phyloP scores from a whole-genome alignment of 2,329 filamentous ascomycete genomes.

The Dothidotthia symphoricarpi region DNA sequence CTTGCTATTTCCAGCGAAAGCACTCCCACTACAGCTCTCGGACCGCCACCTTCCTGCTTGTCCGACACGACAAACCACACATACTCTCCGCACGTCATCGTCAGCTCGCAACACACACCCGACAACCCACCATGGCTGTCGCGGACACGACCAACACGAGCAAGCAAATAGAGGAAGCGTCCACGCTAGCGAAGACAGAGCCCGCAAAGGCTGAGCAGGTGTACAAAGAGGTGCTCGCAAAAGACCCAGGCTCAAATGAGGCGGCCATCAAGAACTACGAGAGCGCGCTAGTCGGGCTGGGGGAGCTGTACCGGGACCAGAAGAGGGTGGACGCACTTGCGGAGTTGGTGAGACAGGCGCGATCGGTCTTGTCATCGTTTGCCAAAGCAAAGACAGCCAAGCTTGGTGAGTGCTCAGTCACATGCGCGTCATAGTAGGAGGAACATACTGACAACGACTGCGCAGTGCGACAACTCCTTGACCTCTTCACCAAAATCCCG shows the following conservation, averaged over 20 bases:
- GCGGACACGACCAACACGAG: slow-evolving; percentile 56
- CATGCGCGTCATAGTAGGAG: too few species aligned
- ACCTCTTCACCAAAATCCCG: slow-evolving; percentile 90
- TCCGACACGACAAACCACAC: too few species aligned
- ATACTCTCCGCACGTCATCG: background rate
- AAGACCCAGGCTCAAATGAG: slow-evolving; percentile 81
- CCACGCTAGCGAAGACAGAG: slow-evolving; percentile 76
- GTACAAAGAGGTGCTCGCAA: slow-evolving; percentile 86
- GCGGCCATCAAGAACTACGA: slow-evolving; percentile 89
- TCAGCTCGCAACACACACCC: background rate
- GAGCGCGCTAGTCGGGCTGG: slow-evolving; percentile 79
- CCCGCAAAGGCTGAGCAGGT: slow-evolving; percentile 80
- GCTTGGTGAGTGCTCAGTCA: slow-evolving; percentile 64
- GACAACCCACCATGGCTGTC: slow-evolving; percentile 31
- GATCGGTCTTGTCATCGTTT: slow-evolving; percentile 89
- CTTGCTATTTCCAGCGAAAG: too few species aligned
- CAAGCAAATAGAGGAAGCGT: slow-evolving; percentile 80
- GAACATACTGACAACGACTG: slow-evolving; percentile 5
- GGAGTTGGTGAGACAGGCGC: slow-evolving; percentile 83
- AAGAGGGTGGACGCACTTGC: slow-evolving; percentile 81
- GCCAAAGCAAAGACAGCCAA: slow-evolving; percentile 99
- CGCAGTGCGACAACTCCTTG: slow-evolving; percentile 89
- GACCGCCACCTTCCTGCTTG: too few species aligned
- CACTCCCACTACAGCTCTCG: too few species aligned
- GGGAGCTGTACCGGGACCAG: slow-evolving; percentile 88